A percentile compares a stretch with the other conserved stretches of the same genome.
phyloP scores from a whole-genome alignment of 345 rosid species.

The Brassica nigra region DNA sequence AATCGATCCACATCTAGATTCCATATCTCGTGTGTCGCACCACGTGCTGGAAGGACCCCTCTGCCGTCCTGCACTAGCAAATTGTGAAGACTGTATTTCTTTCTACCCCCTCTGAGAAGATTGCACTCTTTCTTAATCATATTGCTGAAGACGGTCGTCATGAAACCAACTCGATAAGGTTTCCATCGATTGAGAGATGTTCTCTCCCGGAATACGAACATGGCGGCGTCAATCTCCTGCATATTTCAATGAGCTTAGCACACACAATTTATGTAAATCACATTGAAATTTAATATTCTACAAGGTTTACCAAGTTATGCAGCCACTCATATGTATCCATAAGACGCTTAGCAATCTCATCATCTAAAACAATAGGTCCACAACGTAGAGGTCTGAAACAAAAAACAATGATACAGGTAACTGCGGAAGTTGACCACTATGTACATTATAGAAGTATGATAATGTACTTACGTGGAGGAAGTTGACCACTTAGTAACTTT shows the following conservation, averaged over 20 bases:
- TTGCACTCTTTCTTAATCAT: neutral
- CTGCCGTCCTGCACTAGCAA: neutral
- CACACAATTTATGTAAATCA: neutral
- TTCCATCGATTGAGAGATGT: no score
- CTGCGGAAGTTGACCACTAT: no score
- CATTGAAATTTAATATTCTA: neutral
- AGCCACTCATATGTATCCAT: neutral
- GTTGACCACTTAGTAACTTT: no score
- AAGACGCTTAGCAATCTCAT: neutral
- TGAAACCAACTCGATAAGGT: neutral
- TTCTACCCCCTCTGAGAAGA: neutral
- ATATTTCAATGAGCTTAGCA: no score
- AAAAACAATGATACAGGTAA: no score
- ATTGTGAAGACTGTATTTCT: neutral
- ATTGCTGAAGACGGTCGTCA: neutral
- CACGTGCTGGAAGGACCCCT: neutral
- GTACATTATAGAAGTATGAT: no score
- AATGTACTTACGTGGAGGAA: no score
- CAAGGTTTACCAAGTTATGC: neutral
- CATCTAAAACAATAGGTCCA: neutral
- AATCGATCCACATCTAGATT: neutral
- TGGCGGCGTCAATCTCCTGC: no score
- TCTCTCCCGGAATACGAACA: no score
- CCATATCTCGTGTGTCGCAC: neutral
- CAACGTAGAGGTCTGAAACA: neutral